These are phyloP conservation scores for Noccaea caerulescens DNA, from an alignment of 345 rosid genomes.

Conservation along the genomic window DNA sequence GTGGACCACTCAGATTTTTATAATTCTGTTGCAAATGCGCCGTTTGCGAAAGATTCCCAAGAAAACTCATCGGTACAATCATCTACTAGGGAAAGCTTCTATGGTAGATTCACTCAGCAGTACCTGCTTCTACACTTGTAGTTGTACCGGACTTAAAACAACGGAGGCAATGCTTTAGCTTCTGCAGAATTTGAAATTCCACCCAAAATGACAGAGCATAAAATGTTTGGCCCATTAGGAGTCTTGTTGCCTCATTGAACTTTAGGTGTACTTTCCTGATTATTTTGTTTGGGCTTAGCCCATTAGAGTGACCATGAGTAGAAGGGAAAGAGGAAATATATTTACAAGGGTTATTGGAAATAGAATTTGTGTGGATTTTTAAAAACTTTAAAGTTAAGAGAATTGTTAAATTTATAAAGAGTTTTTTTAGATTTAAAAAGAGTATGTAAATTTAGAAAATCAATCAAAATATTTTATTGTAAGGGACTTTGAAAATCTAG, in stretches of 20 bases:
- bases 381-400: no score
- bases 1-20: slow-evolving; percentile 9
- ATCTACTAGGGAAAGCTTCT: slow-evolving; percentile 25
- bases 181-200: slow-evolving; percentile 21
- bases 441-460: no score
- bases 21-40: slow-evolving; percentile 40
- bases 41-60: slow-evolving; percentile 31
- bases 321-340: background rate
- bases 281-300: background rate
- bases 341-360: background rate
- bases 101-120: slow-evolving; percentile 28
- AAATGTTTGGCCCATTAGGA: slow-evolving; percentile 10
- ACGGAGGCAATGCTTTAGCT: slow-evolving; percentile 37
- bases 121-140: slow-evolving; percentile 37
- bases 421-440: no score
- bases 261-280: background rate
- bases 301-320: background rate
- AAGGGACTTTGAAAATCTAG: no score
- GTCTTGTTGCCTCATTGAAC: background rate
- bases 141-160: slow-evolving; percentile 61
- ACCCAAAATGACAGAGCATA: background rate
- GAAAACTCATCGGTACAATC: slow-evolving; percentile 37
- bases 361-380: no score
- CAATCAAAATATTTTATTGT: no score
- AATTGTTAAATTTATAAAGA: no score